Conservation (phyloP, 768 basidiomycete genomes). For the Hydnomerulius pinastri region DNA sequence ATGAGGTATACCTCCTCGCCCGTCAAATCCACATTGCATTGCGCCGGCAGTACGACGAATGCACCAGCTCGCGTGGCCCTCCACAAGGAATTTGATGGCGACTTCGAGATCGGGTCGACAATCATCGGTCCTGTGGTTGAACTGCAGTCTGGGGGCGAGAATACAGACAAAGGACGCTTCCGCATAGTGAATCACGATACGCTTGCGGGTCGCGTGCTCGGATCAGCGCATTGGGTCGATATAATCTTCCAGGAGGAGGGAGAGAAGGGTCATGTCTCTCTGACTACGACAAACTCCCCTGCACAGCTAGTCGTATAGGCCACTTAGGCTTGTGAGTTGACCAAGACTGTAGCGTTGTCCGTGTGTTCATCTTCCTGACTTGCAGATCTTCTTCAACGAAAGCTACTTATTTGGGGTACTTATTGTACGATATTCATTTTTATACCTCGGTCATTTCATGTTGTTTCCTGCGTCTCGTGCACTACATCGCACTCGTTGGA, state of each 20-base stretch:
- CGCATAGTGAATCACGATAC: not conserved
- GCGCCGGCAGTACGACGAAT: slow-evolving; percentile 36
- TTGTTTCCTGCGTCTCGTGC: not conserved
- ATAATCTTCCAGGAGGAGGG: not conserved
- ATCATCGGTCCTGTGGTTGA: slow-evolving; percentile 10
- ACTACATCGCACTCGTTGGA: too few species aligned
- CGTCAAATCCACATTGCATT: slow-evolving; percentile 32
- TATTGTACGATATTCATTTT: too few species aligned
- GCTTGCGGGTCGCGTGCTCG: not conserved
- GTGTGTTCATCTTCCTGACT: too few species aligned
- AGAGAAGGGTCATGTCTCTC: not conserved
- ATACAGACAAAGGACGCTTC: not conserved
- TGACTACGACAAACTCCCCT: slow-evolving; percentile 1
- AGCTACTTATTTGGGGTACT: too few species aligned
- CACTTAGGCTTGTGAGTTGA: too few species aligned
- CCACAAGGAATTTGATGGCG: slow-evolving; percentile 41
- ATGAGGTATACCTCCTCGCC: slow-evolving; percentile 36
- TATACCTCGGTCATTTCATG: too few species aligned
- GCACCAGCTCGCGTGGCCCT: slow-evolving; percentile 34
- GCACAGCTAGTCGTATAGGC: slow-evolving; percentile 2
- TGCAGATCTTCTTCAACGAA: too few species aligned
- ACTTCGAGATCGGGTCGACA: slow-evolving; percentile 28
- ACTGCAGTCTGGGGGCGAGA: not conserved
- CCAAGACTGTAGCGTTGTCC: too few species aligned
- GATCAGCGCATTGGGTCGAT: slow-evolving; percentile 4